Evolutionary conservation across 139 green algal genomes (phyloP), one percentile per base, ranked within the genome.

Genomic region (Eudorina sp.): DNA sequence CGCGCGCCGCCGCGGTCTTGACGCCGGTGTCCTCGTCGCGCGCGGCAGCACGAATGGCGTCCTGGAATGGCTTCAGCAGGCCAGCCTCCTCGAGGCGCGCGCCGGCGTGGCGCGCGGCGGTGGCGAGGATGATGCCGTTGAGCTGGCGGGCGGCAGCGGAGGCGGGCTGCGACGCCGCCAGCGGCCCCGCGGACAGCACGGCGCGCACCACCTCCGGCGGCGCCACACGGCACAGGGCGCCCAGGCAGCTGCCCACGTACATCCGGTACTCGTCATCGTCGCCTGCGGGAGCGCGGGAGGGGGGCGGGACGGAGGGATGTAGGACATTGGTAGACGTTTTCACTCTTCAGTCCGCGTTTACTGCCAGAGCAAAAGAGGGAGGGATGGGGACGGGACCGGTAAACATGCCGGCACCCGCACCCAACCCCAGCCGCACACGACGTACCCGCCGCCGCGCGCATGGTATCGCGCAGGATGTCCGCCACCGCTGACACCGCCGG

Each of bases 401-500:
- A n/a, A n/a, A n/a, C n/a, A n/a, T n/a, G n/a, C n/a, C n/a, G n/a
- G n/a, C n/a, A n/a, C n/a, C n/a, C n/a, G n/a, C n/a, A n/a, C n/a
- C n/a, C n/a, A n/a, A n/a, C n/a, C n/a, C n/a, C 11, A 77, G 27
- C 9, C 11, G 3, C 69, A 27, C 69, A 51, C 69, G 8, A 36
- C 70, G 40, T 34, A 84, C 78, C 78, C 29, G 78, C 38, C 8
- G 78, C 78, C 4, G 78, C 55, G 25, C 45, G n/a, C 80, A 80
- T 80, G 46, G 66, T 72, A 29, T 88, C 77, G 8, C 80, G 21
- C 19, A 93, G 83, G 7, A 29, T 64, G 27, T 91, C 87, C 27
- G 83, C 92, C 29, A 97, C 89, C n/a, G 86, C 94, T 78, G 83
- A 78, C 40, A 97, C 48, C 9, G 95, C 93, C 1, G 91, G 53